Percentiles rank a stretch among this genome's conserved stretches.
Evolutionary conservation across 78 protist species (phyloP).

Genomic region (Monosiga brevicollis): DNA sequence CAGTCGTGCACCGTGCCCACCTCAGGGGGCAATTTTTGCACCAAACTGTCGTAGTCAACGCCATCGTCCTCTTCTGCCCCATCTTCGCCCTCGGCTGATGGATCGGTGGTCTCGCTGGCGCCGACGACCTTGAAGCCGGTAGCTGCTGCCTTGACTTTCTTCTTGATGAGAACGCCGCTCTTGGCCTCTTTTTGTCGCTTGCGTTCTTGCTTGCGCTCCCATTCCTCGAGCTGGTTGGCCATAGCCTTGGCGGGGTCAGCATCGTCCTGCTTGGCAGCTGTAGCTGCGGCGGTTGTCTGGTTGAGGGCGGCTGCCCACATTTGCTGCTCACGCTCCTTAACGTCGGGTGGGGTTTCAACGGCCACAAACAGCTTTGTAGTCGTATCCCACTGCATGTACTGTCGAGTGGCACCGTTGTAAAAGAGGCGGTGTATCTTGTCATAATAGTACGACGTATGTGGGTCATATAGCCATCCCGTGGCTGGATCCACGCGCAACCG

Average conservation of each 20-base stretch:
- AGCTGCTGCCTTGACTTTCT: background rate
- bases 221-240: background rate
- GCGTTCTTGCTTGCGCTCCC: background rate
- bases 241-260: background rate
- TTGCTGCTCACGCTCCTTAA: background rate
- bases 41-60: background rate
- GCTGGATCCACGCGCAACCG: background rate
- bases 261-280: no score
- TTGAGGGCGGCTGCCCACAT: no score
- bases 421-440: background rate
- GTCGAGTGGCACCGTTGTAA: background rate
- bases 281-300: no score
- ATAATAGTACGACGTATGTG: background rate
- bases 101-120: background rate
- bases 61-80: background rate
- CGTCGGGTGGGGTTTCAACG: background rate
- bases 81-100: background rate
- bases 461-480: background rate
- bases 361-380: background rate
- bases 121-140: background rate
- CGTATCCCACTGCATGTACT: background rate
- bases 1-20: background rate
- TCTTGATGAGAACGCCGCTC: background rate
- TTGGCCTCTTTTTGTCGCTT: background rate
- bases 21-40: background rate